Base-by-base conservation (phyloP, 345 rosid genomes). In the Eucalyptus marginata region DNA sequence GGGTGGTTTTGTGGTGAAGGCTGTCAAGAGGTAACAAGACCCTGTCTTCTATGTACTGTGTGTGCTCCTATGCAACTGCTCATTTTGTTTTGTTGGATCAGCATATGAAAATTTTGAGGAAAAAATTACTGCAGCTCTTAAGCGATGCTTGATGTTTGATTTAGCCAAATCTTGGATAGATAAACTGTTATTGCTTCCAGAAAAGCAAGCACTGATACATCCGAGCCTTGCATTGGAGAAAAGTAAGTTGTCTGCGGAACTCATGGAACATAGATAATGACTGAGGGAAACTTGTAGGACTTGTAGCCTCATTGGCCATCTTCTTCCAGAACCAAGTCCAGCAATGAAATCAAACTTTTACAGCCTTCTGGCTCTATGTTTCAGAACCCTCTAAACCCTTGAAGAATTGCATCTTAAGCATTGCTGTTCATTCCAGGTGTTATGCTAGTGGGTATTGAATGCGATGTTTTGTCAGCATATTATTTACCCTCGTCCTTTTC, bases 1-100 rank as follows among this genome's bases (percentile, higher is more conserved):
- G 80, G 93, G 89, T 94, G 95, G 95, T 95, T 96, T 91, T 97
- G 99, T 87, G 90, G 96, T 87, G 91, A 88, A 93, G 92, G 89
- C 90, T 96, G 99, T 86, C 95, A 94, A 88, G 95, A 95, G 98
- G 99, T 97, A 93, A 46, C 86, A 59, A 81, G 68, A 58, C 62
- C 79, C 56, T 20, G 58, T 88, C 54, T 89, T 90, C 31, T 44
- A 85, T 47, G 85, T 76, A 13, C 29, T 76, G 47, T 40, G 29
- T 76, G 84, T 40, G 47, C 86, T 83, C 83, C 49, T 87, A 40
- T 46, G 15, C 76, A 22, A 49, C 51, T 54, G 47, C 88, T 49
- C 59, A 40, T 51, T 56, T 83, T 17, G 47, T 80, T 40, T 50
- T 40, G 52, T 76, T 76, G 87, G 56, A 76, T 11, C 47, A 43